Evolutionary conservation across 768 basidiomycete genomes (phyloP), one percentile per base, ranked within the genome.

Genomic region (Tricholoma sp.): DNA sequence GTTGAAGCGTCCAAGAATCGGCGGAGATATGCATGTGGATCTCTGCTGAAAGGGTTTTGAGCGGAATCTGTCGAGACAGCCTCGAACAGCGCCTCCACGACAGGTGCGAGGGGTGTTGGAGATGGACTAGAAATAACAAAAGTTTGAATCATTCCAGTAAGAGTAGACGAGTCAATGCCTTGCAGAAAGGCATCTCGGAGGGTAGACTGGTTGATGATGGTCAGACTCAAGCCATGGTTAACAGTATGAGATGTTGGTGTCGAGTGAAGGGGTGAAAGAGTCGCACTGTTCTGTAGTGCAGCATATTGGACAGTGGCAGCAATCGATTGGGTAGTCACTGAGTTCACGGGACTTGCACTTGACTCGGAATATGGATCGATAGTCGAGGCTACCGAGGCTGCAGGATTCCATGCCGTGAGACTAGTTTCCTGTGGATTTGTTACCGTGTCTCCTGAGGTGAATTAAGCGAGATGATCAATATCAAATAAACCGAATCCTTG

Each of bases 31-130:
- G 66, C 61, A 50, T 70, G 66, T 17, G 75, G 74, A 45, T 80
- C 76, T 11, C 76, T 68, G 42, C 62, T 67, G 55, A 69, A 70
- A 33, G 70, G 54, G 39, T 60, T 57, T 18, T 59, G 57, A 39
- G 57, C 66, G 3, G 76, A 62, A 10, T 78, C 75, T 1, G 74
- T 61, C 10, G 75, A 70, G 51, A 77, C 67, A 45, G 82, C 83
- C 31, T 82, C 81, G 57, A 84, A 85, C 4, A 85, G 72, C 8
- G 80, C 77, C 33, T 76, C 73, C 3, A 85, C 66, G 31, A 82
- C 75, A 1, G 78, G 71, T 0, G 75, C 76, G 12, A 85, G 71
- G 1, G 83, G 78, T 0, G 79, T 79, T 2, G 75, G 64, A 0
- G 80, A 81, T 2, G 80, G 78, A 56, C 81, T 75, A 4, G 76